Base-by-base conservation (phyloP, 2,329 filamentous ascomycete genomes). In the Penicillium sp. region DNA sequence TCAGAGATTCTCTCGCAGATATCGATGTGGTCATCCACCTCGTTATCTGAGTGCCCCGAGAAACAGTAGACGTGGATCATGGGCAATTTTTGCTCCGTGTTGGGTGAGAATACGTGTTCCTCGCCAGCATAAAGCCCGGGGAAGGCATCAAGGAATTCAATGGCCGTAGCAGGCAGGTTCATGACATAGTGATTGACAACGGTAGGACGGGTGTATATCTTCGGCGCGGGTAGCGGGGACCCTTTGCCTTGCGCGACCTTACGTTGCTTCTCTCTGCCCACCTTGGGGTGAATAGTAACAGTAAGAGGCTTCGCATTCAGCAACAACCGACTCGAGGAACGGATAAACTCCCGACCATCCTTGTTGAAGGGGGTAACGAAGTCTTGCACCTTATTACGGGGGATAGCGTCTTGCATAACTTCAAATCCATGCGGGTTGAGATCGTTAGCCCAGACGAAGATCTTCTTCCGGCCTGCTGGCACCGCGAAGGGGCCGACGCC, bases 361-460 rank as follows among this genome's bases (percentile, higher is more conserved):
- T 85, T 78, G 76, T 94, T 94, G 78, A 88, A 93, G 0, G 91
- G 80, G 4, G 81, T 85, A 34, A 97, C 91, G 66, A 88, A 96
- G 22, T 85, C 75, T 5, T 78, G 69, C 39, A 92, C 90, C 79
- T 95, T 96, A 77, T 99, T 99, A 59, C 83, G 82, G 50, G 76
- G 74, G 50, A 95, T 82, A 9, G 89, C 89, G 35, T 87, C 82
- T 29, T 81, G 74, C 66, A 99, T 84, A 61, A 85, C 87, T 53
- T 80, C 83, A 74, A 86, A 91, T 66, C 91, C 92, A 67, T 95
- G 89, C 0, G 93, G 93, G 71, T 99, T 99, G 71, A 97, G 87
- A 73, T 99, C 94, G 75, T 97, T 99, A 38, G 92, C 94, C 87
- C 90, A 96, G 18, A 97, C 92, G 66, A 97, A 96, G 29, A 95